Evolutionary conservation across 1,284 basidiomycete species (phyloP).

Genomic region (Cryptococcus sp.): DNA sequence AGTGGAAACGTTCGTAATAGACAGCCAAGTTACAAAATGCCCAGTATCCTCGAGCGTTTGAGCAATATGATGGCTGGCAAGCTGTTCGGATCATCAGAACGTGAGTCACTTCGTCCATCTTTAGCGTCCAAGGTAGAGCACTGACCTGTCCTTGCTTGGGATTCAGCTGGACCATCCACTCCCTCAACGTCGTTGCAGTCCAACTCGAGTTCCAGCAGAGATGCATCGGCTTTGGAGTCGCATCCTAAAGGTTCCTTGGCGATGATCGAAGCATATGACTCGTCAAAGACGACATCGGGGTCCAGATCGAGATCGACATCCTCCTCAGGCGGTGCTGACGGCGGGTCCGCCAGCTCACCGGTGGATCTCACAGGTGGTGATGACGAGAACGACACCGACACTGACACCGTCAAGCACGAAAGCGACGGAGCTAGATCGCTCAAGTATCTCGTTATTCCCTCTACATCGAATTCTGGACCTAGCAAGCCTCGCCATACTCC

Average conservation of each 20-base stretch:
- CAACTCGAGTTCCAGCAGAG: not conserved
- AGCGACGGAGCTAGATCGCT: not conserved
- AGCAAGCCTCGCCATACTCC: not conserved
- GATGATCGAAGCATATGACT: not conserved
- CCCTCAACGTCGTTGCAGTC: too few relatives aligned
- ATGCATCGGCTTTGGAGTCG: not conserved
- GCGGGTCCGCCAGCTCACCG: not conserved
- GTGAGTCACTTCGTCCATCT: too few relatives aligned
- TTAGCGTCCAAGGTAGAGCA: too few relatives aligned
- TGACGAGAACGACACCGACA: not conserved
- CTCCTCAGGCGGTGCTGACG: not conserved
- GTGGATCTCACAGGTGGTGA: not conserved
- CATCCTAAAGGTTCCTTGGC: constrained; percentile 8
- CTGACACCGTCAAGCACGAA: not conserved
- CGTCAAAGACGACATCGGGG: not conserved
- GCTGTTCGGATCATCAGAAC: too few relatives aligned
- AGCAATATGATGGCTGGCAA: too few relatives aligned
- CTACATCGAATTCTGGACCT: not conserved
- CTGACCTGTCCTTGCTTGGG: too few relatives aligned
- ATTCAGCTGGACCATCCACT: too few relatives aligned
- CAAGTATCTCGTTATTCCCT: not conserved
- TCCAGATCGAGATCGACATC: not conserved
- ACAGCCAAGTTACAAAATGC: too few relatives aligned
- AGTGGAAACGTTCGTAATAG: too few relatives aligned
- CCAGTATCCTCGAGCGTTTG: too few relatives aligned